Conservation (phyloP, 768 basidiomycete genomes). For the Suillus lakei region DNA sequence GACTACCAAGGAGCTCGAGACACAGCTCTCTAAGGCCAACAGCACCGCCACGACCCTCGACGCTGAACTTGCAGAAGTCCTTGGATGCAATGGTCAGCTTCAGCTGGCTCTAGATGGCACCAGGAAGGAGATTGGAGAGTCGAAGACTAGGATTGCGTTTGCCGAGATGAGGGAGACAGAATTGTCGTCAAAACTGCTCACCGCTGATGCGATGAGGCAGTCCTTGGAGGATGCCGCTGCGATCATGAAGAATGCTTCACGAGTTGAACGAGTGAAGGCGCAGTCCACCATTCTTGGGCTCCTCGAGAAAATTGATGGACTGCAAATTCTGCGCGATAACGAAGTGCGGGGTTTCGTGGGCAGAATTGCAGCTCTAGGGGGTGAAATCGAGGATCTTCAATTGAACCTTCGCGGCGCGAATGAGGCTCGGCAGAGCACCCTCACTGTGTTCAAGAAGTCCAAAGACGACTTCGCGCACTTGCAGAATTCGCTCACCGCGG, state of each 20-base stretch:
- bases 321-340: conserved; percentile 12
- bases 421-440: background rate
- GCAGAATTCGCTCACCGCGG: background rate
- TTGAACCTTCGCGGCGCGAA: background rate
- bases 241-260: background rate
- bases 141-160: background rate
- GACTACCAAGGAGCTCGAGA: background rate
- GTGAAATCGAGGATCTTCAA: background rate
- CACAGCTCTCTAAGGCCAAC: background rate
- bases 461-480: background rate
- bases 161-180: conserved; percentile 1
- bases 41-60: background rate
- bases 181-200: conserved; percentile 4
- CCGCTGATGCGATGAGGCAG: background rate
- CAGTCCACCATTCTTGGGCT: conserved; percentile 14
- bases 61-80: background rate
- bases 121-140: background rate
- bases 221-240: background rate
- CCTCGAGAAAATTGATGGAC: conserved; percentile 12
- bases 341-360: background rate
- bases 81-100: background rate
- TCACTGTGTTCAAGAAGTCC: background rate
- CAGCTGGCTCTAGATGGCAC: background rate
- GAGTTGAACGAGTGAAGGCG: conserved; percentile 7
- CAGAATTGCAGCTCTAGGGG: conserved; percentile 7